These are phyloP conservation scores for Ustilago xerochloae DNA, from an alignment of 1,284 basidiomycete genomes.

Conservation along the genomic window DNA sequence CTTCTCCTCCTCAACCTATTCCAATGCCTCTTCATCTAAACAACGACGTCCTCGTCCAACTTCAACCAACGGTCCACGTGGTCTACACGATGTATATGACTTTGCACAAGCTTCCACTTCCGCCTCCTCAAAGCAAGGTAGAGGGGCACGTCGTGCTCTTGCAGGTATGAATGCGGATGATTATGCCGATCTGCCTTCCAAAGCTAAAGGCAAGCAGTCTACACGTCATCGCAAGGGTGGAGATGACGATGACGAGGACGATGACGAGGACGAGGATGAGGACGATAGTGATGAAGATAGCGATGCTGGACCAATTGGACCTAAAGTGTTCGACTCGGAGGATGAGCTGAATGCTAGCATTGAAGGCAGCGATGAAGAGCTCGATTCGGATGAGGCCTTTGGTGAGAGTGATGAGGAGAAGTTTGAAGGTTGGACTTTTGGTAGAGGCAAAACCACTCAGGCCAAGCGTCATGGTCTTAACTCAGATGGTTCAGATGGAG, in stretches of 20 bases:
- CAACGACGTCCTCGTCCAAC: constrained; percentile 13
- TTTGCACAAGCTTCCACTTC: constrained; percentile 35
- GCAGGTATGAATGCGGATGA: constrained; percentile 36
- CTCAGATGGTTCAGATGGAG: constrained; percentile 20
- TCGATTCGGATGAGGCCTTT: constrained; percentile 67
- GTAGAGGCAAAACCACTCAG: constrained; percentile 14
- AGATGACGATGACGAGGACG: constrained; percentile 4
- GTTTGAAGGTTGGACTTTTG: constrained; percentile 52
- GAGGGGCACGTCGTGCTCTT: constrained; percentile 27
- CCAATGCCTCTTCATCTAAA: constrained; percentile 10
- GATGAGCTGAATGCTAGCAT: constrained; percentile 53
- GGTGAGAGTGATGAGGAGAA: constrained; percentile 64
- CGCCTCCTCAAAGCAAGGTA: constrained; percentile 19
- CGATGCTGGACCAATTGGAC: constrained; percentile 31
- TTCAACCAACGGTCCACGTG: constrained; percentile 3
- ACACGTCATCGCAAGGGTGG: not conserved
- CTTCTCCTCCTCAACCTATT: constrained; percentile 31
- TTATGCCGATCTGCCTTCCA: constrained; percentile 32
- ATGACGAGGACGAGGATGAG: constrained; percentile 25
- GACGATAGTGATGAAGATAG: constrained; percentile 12
- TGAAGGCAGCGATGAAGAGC: constrained; percentile 63
- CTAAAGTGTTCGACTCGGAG: constrained; percentile 56
- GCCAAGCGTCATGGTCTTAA: constrained; percentile 5
- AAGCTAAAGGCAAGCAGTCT: constrained; percentile 33
- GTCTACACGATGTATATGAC: constrained; percentile 34